Percentiles rank a stretch among this genome's conserved stretches.
phyloP scores from a whole-genome alignment of 2,329 filamentous ascomycete species.

The Paradendryphiella salina region DNA sequence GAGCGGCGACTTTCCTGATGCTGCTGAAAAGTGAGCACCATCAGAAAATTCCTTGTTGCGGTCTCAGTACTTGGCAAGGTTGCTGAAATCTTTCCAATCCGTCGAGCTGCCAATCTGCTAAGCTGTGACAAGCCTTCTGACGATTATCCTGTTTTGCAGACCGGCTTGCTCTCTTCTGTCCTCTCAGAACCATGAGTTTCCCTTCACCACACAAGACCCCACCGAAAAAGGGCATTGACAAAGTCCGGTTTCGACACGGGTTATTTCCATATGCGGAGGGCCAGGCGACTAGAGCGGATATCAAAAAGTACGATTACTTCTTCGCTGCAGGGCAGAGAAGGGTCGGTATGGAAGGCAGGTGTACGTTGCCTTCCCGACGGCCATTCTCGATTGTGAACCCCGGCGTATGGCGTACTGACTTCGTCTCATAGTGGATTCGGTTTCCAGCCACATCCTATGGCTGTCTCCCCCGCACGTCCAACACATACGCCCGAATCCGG shows the following conservation, averaged over 20 bases:
- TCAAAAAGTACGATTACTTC: constrained; percentile 34
- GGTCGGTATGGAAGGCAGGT: constrained; percentile 17
- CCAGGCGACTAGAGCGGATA: constrained; percentile 23
- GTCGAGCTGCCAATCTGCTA: background rate
- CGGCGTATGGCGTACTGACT: background rate
- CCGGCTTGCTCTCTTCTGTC: background rate
- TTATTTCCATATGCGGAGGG: constrained; percentile 22
- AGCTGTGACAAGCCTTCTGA: background rate
- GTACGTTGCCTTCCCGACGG: constrained; percentile 11
- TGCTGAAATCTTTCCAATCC: background rate
- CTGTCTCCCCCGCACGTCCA: constrained; percentile 1
- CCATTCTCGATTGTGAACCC: background rate
- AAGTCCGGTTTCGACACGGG: constrained; percentile 26
- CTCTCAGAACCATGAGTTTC: background rate
- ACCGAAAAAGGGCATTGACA: constrained; percentile 22
- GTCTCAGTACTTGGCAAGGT: background rate
- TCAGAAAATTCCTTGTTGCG: background rate
- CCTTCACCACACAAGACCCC: background rate
- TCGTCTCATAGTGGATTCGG: constrained; percentile 5
- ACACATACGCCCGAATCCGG: constrained; percentile 13
- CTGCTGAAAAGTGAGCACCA: background rate
- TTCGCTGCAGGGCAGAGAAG: constrained; percentile 22
- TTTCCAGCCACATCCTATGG: background rate
- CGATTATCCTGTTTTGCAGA: background rate
- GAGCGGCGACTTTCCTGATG: constrained; percentile 1